A percentile compares a stretch with the other conserved stretches of the same genome.
These are phyloP conservation scores for Ophiostoma tasmaniense DNA, from an alignment of 2,329 filamentous ascomycete genomes.

Conservation along the genomic window DNA sequence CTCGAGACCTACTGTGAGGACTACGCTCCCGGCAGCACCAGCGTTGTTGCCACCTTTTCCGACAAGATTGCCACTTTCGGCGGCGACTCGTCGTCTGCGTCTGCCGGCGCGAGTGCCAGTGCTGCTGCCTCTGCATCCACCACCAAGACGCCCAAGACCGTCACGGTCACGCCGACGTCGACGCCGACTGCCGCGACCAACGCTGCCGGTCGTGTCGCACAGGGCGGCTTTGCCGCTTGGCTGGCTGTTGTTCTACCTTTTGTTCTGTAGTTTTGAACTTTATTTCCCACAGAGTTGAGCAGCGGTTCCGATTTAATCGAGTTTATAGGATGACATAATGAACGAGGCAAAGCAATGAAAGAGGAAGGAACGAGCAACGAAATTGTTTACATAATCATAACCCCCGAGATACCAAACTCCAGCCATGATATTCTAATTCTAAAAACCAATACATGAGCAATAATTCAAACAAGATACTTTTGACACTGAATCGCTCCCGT, in stretches of 20 bases:
- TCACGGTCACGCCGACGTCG: slow-evolving; percentile 11
- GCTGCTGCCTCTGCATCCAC: neutral
- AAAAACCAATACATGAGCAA: neutral
- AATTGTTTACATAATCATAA: neutral
- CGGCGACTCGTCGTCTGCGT: slow-evolving; percentile 4
- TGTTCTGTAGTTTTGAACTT: slow-evolving; percentile 11
- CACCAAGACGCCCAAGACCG: slow-evolving; percentile 8
- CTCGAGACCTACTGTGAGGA: slow-evolving; percentile 20
- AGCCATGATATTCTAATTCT: neutral
- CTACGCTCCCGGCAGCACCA: slow-evolving; percentile 4
- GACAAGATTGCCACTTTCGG: slow-evolving; percentile 10
- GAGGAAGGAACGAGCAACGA: neutral
- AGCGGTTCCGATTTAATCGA: neutral
- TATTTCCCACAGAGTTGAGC: too few relatives aligned
- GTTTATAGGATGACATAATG: neutral
- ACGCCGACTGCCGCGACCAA: slow-evolving; percentile 1
- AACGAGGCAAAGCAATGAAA: neutral
- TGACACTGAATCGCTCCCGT: neutral
- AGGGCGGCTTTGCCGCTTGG: slow-evolving; percentile 11
- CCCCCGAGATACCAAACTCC: neutral
- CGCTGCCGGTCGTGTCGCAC: neutral
- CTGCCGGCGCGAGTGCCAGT: neutral
- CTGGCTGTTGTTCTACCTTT: slow-evolving; percentile 14
- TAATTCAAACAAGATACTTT: neutral
- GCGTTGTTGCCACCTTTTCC: neutral